Base-by-base conservation (phyloP, 495 filamentous ascomycete genomes). In the Neurospora sp. region DNA sequence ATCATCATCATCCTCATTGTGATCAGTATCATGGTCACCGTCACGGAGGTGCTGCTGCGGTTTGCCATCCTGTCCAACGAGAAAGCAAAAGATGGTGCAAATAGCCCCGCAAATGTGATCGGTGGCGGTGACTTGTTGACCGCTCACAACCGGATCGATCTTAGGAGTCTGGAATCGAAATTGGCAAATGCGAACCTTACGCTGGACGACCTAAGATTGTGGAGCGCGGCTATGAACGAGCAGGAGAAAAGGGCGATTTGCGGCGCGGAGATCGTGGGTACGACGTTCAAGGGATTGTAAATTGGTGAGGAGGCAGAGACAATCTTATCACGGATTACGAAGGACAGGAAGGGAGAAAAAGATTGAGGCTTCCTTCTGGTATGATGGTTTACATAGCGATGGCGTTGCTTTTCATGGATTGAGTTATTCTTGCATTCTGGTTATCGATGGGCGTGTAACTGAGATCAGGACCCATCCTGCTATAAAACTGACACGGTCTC, bases 1-100 rank as follows among this genome's bases (percentile, higher is more conserved):
- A 98, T 99, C 77, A 95, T 98, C 79, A 99, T 99, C 77, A 86
- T 96, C 40, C 87, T 99, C 11, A 99, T 99, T 77, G 76, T 96
- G 54, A 84, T 98, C 72, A 94, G 91, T 77, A 98, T 99, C 78
- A 82, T 92, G 46, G 93, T 99, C 23, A 99, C 96, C 0, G 92
- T 91, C 62, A 91, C 90, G 5, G 96, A 99, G 83, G 95, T 98
- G 20, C 89, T 91, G 71, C 84, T 99, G 54, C 87, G 96, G 14
- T 98, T 98, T 80, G 92, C 87, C 27, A 91, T 99, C 23, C 82
- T 98, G 60, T 85, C 81, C 8, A 84, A 80, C 77, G 81, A 80
- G 46, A 86, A 81, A 75, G 79, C 77, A 16, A 79, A 76, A 40
- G 74, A 76, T 12, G 73, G 78, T 71, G 46, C 10, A 12, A 42